A percentile compares a stretch with the other conserved stretches of the same genome.
Evolutionary conservation across 1,284 basidiomycete species (phyloP).

Genomic region (Gymnopus androsaceus): DNA sequence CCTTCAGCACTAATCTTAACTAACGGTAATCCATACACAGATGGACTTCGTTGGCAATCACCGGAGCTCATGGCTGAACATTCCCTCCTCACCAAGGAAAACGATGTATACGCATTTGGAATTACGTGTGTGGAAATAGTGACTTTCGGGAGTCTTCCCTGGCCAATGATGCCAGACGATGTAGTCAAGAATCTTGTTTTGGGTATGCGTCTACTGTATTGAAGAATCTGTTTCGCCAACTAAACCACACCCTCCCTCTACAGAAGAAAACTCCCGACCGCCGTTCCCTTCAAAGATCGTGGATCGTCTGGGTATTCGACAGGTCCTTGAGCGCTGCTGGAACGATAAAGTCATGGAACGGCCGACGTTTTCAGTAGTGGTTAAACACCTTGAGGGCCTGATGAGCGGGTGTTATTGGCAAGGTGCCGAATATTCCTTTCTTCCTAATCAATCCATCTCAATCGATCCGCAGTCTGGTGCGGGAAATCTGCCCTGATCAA

Average conservation of each 20-base stretch:
- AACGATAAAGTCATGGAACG: not conserved
- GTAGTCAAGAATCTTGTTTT: constrained; percentile 11
- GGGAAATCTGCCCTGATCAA: too few relatives aligned
- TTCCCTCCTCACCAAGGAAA: constrained; percentile 11
- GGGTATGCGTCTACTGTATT: not conserved
- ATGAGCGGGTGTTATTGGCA: not conserved
- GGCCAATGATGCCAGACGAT: constrained; percentile 13
- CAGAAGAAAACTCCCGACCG: constrained; percentile 12
- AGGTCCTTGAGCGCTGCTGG: constrained; percentile 11
- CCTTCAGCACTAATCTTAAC: not conserved
- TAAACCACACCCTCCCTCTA: not conserved
- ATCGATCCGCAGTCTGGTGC: too few relatives aligned
- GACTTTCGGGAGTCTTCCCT: constrained; percentile 16
- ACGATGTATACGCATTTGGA: constrained; percentile 17
- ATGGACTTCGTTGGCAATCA: constrained; percentile 18
- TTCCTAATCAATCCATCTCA: too few relatives aligned
- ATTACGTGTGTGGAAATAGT: constrained; percentile 16
- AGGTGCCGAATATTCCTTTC: too few relatives aligned
- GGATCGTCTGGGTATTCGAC: constrained; percentile 8
- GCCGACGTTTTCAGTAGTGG: constrained; percentile 9
- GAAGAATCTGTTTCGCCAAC: not conserved
- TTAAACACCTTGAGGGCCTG: not conserved
- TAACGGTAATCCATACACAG: constrained; percentile 6
- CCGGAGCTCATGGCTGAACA: constrained; percentile 16
- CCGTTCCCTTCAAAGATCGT: constrained; percentile 1